phyloP scores from a whole-genome alignment of 116 monocot species.

The Trichopus zeylanicus region DNA sequence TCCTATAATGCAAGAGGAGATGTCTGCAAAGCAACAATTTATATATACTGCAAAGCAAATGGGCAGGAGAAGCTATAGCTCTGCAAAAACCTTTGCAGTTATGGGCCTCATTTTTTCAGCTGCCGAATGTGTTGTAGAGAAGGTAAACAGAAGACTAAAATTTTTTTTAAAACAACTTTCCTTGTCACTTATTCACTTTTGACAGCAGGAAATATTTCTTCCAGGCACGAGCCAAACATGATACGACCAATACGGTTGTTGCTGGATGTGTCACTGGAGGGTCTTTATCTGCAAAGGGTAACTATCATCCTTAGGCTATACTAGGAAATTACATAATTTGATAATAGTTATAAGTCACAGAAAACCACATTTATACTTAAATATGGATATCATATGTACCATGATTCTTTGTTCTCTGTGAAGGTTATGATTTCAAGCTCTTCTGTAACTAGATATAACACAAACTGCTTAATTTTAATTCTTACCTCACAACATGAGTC shows the following conservation, averaged over 20 bases:
- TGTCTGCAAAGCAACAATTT: constrained; percentile 74
- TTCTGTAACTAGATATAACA: too few relatives aligned
- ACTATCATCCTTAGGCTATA: not conserved
- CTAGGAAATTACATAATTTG: not conserved
- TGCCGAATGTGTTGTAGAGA: constrained; percentile 88
- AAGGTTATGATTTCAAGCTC: too few relatives aligned
- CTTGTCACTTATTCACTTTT: too few relatives aligned
- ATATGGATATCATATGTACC: too few relatives aligned
- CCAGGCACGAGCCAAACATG: constrained; percentile 91
- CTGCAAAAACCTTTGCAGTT: constrained; percentile 86
- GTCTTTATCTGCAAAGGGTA: constrained; percentile 79
- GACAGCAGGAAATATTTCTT: not conserved
- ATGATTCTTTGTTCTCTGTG: too few relatives aligned
- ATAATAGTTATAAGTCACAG: not conserved
- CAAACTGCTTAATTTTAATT: too few relatives aligned
- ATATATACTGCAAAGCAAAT: constrained; percentile 88
- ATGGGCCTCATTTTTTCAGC: constrained; percentile 97
- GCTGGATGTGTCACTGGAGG: constrained; percentile 98
- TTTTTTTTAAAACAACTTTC: not conserved
- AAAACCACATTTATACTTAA: too few relatives aligned
- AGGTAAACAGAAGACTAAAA: constrained; percentile 29
- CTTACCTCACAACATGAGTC: too few relatives aligned
- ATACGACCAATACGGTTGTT: constrained; percentile 78
- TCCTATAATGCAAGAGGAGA: constrained; percentile 67
- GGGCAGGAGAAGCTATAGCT: constrained; percentile 79